Percentiles rank a stretch among this genome's conserved stretches.
phyloP scores from a whole-genome alignment of 2,329 filamentous ascomycete species.

The Gremmenia infestans region DNA sequence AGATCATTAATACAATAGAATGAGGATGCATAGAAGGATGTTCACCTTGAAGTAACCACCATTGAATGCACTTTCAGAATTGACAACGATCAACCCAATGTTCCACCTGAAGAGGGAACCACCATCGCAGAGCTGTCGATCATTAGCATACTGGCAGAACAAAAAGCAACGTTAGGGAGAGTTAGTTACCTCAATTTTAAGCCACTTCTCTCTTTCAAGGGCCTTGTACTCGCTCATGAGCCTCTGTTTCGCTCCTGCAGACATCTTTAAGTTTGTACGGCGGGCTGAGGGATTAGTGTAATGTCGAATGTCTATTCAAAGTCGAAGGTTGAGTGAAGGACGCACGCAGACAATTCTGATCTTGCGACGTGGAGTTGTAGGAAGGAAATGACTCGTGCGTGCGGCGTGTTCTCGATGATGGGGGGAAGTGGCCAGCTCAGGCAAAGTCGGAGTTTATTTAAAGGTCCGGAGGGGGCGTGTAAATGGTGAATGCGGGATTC shows the following conservation, averaged over 20 bases:
- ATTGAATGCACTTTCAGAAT: constrained; percentile 85
- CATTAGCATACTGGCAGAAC: constrained; percentile 11
- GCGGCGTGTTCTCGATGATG: neutral
- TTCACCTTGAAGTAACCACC: constrained; percentile 80
- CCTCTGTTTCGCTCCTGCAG: constrained; percentile 63
- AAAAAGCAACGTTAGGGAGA: neutral
- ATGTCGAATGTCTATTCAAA: neutral
- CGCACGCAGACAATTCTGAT: neutral
- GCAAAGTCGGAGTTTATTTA: neutral
- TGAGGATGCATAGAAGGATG: neutral
- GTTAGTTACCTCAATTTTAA: constrained; percentile 70
- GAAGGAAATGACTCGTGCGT: neutral
- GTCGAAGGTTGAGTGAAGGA: neutral
- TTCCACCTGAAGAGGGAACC: constrained; percentile 83
- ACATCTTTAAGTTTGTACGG: constrained; percentile 14
- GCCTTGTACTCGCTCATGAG: constrained; percentile 84
- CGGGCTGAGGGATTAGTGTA: neutral
- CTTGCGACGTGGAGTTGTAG: neutral
- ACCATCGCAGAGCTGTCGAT: constrained; percentile 50
- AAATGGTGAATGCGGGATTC: neutral
- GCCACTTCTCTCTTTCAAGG: constrained; percentile 87
- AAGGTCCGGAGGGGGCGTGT: neutral
- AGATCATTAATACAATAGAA: constrained; percentile 4
- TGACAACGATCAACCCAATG: constrained; percentile 85
- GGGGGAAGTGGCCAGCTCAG: neutral